Evolutionary conservation across 805 yeast genomes (phyloP), one percentile per base, ranked within the genome.

Genomic region (Danielia reshetovae): DNA sequence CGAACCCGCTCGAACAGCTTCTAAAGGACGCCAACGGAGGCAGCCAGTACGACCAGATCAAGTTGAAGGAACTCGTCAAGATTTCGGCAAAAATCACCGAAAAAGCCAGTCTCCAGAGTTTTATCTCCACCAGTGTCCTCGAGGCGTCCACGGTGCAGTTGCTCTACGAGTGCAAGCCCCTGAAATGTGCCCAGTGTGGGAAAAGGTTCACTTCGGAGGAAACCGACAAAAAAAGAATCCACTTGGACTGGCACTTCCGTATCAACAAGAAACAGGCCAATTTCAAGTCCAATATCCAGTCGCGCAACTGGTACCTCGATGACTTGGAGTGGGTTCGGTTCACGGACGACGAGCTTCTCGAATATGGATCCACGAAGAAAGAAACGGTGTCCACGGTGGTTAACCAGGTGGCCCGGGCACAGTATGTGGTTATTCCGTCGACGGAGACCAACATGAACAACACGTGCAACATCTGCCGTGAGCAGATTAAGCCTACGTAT

Each of bases 241-340:
- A 93, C 60, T 64, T 87, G 45, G 98, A 90, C 59, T 90, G 97
- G 97, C 97, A 90, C 65, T 88, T 87, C 66, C 75, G 97, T 49
- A 83, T 86, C 28, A 90, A 87, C 58, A 86, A 85, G 55, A 80
- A 83, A 49, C 66, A 85, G 30, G 46, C 62, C 16, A 47, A 54
- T 28, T 46, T 41, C 21, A 47, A 53, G 15, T 37, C 49, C 11
- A 49, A 58, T 16, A 79, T 81, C 28, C 89, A 85, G 54, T 80
- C 85, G 27, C 67, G 97, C 49, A 74, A 79, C 47, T 89, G 95
- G 95, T 89, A 79, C 55, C 60, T 88, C 40, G 79, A 77, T 42
- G 83, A 77, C 42, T 66, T 70, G 16, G 79, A 78, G 28, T 88
- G 95, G 90, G 72, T 75, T 18, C 69, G 71, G 16, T 86, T 84